These are phyloP conservation scores for Solanum hybrid DNA, from an alignment of 305 asterid species.

Conservation along the genomic window DNA sequence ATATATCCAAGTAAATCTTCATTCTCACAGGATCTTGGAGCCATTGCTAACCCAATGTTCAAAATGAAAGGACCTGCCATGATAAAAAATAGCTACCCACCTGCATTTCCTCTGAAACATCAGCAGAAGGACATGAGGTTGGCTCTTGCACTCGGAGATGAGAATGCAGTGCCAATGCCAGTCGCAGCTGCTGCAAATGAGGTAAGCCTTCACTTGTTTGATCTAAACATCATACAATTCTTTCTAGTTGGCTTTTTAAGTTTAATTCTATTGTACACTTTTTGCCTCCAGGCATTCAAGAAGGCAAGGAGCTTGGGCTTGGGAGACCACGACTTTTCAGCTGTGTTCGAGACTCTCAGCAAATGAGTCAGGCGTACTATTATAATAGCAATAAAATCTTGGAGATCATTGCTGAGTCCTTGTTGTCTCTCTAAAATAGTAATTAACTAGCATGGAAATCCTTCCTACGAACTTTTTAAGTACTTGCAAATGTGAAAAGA, in stretches of 20 bases:
- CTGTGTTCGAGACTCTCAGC: conserved; percentile 56
- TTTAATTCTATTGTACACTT: neutral
- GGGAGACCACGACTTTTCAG: conserved; percentile 88
- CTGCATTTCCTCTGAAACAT: conserved; percentile 93
- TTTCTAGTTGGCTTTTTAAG: neutral
- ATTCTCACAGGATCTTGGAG: conserved; percentile 71
- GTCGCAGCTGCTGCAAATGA: conserved; percentile 96
- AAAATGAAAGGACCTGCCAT: conserved; percentile 88
- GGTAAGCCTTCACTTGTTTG: conserved; percentile 21
- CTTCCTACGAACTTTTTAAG: neutral
- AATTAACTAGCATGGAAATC: too few relatives aligned
- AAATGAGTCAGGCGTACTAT: conserved; percentile 8
- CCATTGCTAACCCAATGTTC: conserved; percentile 92
- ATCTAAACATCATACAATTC: neutral
- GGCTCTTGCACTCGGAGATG: conserved; percentile 93
- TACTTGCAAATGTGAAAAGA: neutral
- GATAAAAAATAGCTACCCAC: conserved; percentile 56
- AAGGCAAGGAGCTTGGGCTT: conserved; percentile 81
- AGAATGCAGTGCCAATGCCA: conserved; percentile 81
- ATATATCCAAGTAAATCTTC: conserved; percentile 3
- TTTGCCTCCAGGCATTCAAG: conserved; percentile 60
- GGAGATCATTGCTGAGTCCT: neutral
- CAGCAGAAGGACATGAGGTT: conserved; percentile 97
- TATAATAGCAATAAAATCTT: neutral
- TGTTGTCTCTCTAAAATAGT: neutral